Conservation (phyloP, 768 basidiomycete genomes). For the Russula olivacea region DNA sequence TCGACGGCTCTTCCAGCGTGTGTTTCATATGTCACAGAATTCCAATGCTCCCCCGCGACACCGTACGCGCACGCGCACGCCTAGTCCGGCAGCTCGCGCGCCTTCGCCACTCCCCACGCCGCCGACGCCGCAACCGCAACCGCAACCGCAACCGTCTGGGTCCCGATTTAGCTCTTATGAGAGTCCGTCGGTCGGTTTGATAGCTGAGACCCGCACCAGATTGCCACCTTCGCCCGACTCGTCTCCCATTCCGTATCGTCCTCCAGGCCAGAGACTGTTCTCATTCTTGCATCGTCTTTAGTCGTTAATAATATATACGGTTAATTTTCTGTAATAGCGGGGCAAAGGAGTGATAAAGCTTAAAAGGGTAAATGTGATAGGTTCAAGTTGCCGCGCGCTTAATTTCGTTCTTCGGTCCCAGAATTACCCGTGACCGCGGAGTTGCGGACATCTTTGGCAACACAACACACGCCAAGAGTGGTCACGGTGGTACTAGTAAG, state of each 20-base stretch:
- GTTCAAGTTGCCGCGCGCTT: no score
- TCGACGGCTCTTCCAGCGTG: not conserved
- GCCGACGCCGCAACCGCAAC: not conserved
- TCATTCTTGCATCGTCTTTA: conserved; percentile 1
- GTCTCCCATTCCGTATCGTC: conserved; percentile 12
- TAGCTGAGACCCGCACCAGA: conserved; percentile 17
- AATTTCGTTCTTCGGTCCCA: no score
- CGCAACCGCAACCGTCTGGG: not conserved
- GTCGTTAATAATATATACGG: not conserved
- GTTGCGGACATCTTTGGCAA: no score
- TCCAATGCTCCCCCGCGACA: not conserved
- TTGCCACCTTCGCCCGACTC: conserved; percentile 9
- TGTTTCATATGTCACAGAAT: not conserved
- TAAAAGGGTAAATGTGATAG: no score
- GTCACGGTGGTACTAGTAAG: no score
- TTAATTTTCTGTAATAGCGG: not conserved
- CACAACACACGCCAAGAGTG: no score
- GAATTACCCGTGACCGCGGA: no score
- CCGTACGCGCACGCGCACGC: not conserved
- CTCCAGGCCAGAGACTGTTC: conserved; percentile 2
- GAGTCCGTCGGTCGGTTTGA: not conserved
- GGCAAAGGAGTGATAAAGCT: no score
- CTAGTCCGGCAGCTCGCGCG: not conserved
- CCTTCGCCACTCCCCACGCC: not conserved
- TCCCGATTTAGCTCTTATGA: not conserved